These are phyloP conservation scores for Inga oerstediana DNA, from an alignment of 306 rosid species.

Conservation along the genomic window DNA sequence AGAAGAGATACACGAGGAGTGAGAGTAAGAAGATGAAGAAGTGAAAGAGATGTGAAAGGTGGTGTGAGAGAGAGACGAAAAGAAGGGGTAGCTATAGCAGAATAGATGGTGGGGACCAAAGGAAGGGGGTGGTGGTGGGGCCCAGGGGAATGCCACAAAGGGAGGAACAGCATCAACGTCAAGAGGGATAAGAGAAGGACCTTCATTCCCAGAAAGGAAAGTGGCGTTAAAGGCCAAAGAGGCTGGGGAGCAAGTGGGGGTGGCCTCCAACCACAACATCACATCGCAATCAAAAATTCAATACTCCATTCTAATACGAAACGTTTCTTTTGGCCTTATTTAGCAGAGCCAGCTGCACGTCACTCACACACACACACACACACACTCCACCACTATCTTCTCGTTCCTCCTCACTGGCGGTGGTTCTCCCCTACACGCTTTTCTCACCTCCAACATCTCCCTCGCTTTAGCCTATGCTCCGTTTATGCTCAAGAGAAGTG, in stretches of 20 bases:
- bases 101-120: constrained; percentile 38
- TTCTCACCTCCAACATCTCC: background rate
- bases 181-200: constrained; percentile 52
- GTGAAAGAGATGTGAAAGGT: background rate
- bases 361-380: no score
- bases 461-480: no score
- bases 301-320: background rate
- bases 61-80: background rate
- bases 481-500: no score
- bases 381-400: no score
- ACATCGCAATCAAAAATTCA: background rate
- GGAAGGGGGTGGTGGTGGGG: constrained; percentile 22
- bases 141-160: constrained; percentile 43
- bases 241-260: constrained; percentile 9
- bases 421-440: background rate
- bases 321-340: background rate
- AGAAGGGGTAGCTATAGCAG: background rate
- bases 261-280: background rate
- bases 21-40: background rate
- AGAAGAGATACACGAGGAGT: background rate
- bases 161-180: constrained; percentile 63
- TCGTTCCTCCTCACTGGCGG: background rate
- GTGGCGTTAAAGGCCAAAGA: constrained; percentile 45
- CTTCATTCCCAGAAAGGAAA: constrained; percentile 50
- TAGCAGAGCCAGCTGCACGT: background rate